Conservation (phyloP, 1,139 yeast species). For the Entelexis paramagnoliae region DNA sequence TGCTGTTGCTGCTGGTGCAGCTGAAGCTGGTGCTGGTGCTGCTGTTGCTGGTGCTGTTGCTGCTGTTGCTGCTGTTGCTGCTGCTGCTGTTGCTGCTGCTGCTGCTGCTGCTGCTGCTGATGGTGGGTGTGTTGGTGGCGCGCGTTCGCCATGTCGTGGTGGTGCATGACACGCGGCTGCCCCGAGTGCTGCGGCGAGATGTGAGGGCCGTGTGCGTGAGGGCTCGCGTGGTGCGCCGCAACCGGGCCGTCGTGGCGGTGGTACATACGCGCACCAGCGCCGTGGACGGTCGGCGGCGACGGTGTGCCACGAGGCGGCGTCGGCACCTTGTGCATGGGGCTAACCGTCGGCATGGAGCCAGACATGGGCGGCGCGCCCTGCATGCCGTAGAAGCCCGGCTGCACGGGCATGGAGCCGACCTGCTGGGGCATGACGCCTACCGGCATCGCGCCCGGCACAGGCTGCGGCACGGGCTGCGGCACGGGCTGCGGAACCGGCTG, state of each 20-base stretch:
- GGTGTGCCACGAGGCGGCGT: constrained; percentile 11
- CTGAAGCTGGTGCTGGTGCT: constrained; percentile 7
- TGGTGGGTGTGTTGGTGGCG: not conserved
- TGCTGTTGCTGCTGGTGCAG: constrained; percentile 11
- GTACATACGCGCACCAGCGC: not conserved
- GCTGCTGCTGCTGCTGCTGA: not conserved
- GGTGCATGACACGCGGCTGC: constrained; percentile 4
- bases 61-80: constrained; percentile 5
- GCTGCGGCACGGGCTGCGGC: not conserved
- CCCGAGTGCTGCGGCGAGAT: constrained; percentile 4
- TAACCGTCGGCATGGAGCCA: constrained; percentile 9
- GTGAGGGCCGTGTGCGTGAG: constrained; percentile 1
- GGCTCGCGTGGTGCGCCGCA: constrained; percentile 2
- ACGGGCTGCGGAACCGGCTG: not conserved
- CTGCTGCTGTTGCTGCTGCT: not conserved
- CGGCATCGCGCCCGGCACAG: constrained; percentile 6
- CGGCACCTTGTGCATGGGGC: constrained; percentile 4
- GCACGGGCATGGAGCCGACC: constrained; percentile 6
- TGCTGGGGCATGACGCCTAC: constrained; percentile 5
- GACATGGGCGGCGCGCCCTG: constrained; percentile 1
- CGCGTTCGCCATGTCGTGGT: constrained; percentile 1
- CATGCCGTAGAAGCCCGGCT: constrained; percentile 1
- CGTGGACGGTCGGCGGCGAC: constrained; percentile 3
- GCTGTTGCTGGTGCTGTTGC: constrained; percentile 8
- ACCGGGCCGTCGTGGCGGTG: not conserved